Evolutionary conservation across 2,329 filamentous ascomycete species (phyloP).

Genomic region (Hirsutella minnesotensis): DNA sequence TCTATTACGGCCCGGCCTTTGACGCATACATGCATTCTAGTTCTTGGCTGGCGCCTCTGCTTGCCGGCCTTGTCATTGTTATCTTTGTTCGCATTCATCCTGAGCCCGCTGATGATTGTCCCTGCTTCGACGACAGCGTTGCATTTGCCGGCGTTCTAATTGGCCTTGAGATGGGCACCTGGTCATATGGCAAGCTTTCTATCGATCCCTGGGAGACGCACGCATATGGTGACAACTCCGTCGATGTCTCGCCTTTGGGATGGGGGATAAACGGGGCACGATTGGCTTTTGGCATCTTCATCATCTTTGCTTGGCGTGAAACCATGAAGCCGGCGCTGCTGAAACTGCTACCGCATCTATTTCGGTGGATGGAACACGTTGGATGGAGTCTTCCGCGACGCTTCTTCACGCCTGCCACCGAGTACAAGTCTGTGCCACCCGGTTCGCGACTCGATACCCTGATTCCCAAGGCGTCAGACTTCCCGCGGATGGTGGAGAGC

Average conservation of each 20-base stretch:
- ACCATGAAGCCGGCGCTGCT: slow-evolving; percentile 77
- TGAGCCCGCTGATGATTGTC: slow-evolving; percentile 91
- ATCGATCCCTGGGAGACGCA: slow-evolving; percentile 30
- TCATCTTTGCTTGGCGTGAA: slow-evolving; percentile 84
- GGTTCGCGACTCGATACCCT: slow-evolving; percentile 68
- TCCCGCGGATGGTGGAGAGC: slow-evolving; percentile 69
- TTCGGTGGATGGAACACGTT: slow-evolving; percentile 69
- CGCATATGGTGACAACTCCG: slow-evolving; percentile 41
- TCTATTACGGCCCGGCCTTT: slow-evolving; percentile 47
- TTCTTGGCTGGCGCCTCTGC: slow-evolving; percentile 49
- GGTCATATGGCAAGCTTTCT: slow-evolving; percentile 59
- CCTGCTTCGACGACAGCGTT: slow-evolving; percentile 93
- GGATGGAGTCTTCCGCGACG: slow-evolving; percentile 73
- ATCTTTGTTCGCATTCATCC: slow-evolving; percentile 80
- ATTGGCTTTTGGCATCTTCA: slow-evolving; percentile 66
- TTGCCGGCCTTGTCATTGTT: slow-evolving; percentile 55
- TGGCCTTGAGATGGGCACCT: slow-evolving; percentile 69
- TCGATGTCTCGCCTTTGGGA: slow-evolving; percentile 55
- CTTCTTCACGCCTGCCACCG: slow-evolving; percentile 81
- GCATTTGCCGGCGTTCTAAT: slow-evolving; percentile 86
- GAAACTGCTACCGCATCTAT: slow-evolving; percentile 68
- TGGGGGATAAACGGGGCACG: slow-evolving; percentile 51
- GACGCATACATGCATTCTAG: slow-evolving; percentile 60
- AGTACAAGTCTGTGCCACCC: slow-evolving; percentile 73
- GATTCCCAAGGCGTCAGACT: slow-evolving; percentile 77